These are phyloP conservation scores for Avena eriantha DNA, from an alignment of 176 grass and related monocot genomes.

Conservation along the genomic window DNA sequence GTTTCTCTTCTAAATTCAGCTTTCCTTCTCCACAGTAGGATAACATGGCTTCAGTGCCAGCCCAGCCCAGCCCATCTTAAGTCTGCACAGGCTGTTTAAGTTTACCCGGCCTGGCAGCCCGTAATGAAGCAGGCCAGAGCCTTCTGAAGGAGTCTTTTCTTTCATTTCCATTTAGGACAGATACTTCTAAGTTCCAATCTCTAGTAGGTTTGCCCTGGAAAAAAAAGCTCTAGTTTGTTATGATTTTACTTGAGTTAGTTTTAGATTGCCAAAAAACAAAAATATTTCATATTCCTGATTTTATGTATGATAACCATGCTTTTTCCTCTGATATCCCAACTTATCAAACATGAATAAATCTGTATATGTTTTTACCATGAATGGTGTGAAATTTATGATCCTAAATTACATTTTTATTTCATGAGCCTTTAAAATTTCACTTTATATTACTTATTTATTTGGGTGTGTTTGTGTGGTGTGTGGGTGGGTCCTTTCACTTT, in stretches of 20 bases:
- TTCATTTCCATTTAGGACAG: background rate
- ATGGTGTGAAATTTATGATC: background rate
- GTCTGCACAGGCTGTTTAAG: background rate
- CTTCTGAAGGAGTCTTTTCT: background rate
- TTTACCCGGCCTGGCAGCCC: background rate
- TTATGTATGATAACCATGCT: background rate
- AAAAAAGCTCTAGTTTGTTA: background rate
- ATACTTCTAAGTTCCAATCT: background rate
- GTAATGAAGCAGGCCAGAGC: conserved; percentile 15
- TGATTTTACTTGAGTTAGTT: background rate
- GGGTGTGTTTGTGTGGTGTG: too few species aligned
- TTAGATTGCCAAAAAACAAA: background rate
- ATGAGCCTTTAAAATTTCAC: background rate
- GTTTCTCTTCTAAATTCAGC: background rate
- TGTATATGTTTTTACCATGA: background rate
- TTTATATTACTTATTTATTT: background rate
- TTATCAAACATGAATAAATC: background rate
- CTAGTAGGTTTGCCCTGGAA: background rate
- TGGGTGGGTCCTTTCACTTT: background rate
- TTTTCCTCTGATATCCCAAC: background rate
- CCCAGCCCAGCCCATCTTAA: conserved; percentile 6
- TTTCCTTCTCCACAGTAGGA: background rate
- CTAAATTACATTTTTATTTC: background rate
- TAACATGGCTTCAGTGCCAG: background rate
- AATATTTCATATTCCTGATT: background rate